Percentiles rank a stretch among this genome's conserved stretches.
Conservation (phyloP, 345 rosid species). For the Corchorus capsularis region DNA sequence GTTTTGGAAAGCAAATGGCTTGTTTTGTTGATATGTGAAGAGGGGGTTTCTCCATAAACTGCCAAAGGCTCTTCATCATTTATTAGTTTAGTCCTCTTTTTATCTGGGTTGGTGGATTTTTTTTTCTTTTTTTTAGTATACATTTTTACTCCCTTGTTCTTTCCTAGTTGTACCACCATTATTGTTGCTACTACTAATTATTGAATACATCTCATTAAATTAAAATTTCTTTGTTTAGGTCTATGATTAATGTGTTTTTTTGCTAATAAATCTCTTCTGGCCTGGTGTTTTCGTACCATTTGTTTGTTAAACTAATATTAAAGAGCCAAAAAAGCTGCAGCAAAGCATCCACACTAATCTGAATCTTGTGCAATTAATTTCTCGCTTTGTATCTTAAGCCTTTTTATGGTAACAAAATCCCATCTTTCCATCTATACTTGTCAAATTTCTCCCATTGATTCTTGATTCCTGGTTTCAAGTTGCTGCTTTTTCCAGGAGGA, state of each 20-base stretch:
- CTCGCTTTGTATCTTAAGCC: not conserved
- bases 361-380: constrained; percentile 16
- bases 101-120: constrained; percentile 31
- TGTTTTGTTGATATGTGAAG: not conserved
- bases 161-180: constrained; percentile 37
- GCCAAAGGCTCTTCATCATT: constrained; percentile 18
- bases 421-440: not conserved
- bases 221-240: not conserved
- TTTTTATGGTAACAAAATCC: constrained; percentile 20
- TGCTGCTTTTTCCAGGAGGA: not conserved
- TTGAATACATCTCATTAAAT: constrained; percentile 17
- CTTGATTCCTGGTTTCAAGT: constrained; percentile 12
- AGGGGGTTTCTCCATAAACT: constrained; percentile 10
- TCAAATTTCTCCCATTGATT: constrained; percentile 1
- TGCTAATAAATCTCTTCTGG: constrained; percentile 15
- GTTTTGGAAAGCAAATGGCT: constrained; percentile 8
- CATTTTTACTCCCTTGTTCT: constrained; percentile 14
- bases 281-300: constrained; percentile 16
- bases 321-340: constrained; percentile 14
- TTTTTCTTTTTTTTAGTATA: constrained; percentile 11
- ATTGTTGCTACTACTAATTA: constrained; percentile 21
- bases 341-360: constrained; percentile 15
- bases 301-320: constrained; percentile 19
- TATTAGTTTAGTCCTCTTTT: constrained; percentile 23
- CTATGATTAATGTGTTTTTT: constrained; percentile 15